Evolutionary conservation across 2,329 filamentous ascomycete genomes (phyloP), one percentile per base, ranked within the genome.

Genomic region (Colletotrichum truncatum): DNA sequence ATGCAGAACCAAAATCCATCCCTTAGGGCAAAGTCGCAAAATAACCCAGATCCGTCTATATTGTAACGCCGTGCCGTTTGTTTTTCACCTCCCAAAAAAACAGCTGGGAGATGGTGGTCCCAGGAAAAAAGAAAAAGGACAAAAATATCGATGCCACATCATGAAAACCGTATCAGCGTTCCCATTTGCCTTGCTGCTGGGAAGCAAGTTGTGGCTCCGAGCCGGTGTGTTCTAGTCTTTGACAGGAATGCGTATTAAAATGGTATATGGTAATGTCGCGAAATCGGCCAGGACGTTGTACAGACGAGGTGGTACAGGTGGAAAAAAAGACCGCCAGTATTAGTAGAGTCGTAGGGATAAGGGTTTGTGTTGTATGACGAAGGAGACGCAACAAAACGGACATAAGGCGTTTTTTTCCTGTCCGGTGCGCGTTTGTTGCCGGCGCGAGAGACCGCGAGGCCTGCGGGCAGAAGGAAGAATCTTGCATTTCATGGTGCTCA

Each of bases 191-290:
- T 73, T 75, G 75, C 75, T 76, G 73, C 77, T 78, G 75, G 73
- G 73, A 76, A 77, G 75, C 76, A 75, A 77, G 71, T 70, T 66
- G 68, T 77, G 75, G 77, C 77, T 73, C 69, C 63, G 76, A 75
- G 77, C 75, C 76, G 71, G 68, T 69, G 69, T 73, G 71, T 78
- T 70, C 75, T 76, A 69, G 61, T 72, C 71, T 72, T 73, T 66
- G 72, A 72, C 69, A 73, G 70, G 73, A 75, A 76, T 67, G 70
- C 69, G 70, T 71, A 77, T 77, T 75, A 78, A 76, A 73, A 68
- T 67, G 69, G 67, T 76, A 74, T 73, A 63, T 67, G 64, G 51
- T 56, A 66, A 67, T 66, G 46, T 65, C 51, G 67, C 52, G 34
- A 48, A 67, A 56, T 62, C 62, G 62, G 51, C 49, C 62, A 61